Evolutionary conservation across 2,329 filamentous ascomycete genomes (phyloP).

Genomic region (Coniochaeta sp.): DNA sequence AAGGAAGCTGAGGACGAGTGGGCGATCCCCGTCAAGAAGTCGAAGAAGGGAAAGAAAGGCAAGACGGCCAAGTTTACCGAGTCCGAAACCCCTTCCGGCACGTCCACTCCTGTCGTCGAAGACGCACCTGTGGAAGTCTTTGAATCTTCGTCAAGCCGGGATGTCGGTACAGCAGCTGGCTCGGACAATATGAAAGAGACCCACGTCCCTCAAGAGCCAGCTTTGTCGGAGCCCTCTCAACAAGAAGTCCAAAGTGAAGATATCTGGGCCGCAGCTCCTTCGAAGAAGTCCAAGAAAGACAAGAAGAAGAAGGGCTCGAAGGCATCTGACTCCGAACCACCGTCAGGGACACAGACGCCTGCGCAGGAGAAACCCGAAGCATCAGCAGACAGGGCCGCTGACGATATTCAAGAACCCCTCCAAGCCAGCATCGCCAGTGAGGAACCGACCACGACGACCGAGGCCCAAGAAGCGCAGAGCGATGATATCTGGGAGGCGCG

Average conservation of each 20-base stretch:
- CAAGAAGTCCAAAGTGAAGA: constrained; percentile 3
- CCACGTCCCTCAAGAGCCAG: not conserved
- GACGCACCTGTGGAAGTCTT: not conserved
- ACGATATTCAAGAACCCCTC: not conserved
- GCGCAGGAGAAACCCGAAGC: constrained; percentile 3
- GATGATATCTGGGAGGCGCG: not conserved
- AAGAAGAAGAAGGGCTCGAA: constrained; percentile 15
- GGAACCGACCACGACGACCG: not conserved
- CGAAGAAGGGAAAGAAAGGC: not conserved
- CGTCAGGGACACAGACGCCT: constrained; percentile 8
- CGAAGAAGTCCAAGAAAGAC: constrained; percentile 19
- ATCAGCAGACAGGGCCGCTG: not conserved
- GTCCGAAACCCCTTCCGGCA: not conserved
- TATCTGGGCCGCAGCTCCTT: constrained; percentile 3
- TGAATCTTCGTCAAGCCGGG: not conserved
- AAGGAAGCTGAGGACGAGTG: not conserved
- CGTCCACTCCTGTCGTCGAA: not conserved
- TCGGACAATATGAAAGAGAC: not conserved
- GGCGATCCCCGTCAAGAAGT: not conserved
- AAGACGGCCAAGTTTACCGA: constrained; percentile 1
- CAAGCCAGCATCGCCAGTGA: not conserved
- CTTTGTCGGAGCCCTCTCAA: not conserved
- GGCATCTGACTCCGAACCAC: constrained; percentile 3
- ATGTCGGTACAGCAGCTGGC: not conserved
- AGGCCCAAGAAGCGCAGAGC: not conserved